Conservation (phyloP, 495 filamentous ascomycete species). For the Aspergillus egyptiacus region DNA sequence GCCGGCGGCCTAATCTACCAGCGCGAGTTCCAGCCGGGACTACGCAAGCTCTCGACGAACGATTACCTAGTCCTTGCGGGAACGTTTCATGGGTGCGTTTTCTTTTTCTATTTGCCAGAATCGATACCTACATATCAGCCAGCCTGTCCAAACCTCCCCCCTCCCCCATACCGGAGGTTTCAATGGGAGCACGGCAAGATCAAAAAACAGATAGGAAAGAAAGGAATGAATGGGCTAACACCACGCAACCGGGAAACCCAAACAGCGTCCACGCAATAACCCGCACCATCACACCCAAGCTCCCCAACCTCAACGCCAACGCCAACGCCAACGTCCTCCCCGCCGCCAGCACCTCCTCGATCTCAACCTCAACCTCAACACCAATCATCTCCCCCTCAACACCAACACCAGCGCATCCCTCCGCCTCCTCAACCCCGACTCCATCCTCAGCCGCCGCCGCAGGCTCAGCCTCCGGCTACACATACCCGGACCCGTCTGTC, state of each 20-base stretch:
- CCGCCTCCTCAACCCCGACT: conserved; percentile 21
- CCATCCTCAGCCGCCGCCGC: conserved; percentile 12
- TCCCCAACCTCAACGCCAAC: conserved; percentile 18
- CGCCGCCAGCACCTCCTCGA: conserved; percentile 26
- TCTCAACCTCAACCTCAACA: conserved; percentile 34
- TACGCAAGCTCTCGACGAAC: conserved; percentile 84
- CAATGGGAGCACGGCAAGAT: too few species aligned
- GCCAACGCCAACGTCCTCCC: conserved; percentile 22
- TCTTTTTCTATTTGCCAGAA: neutral
- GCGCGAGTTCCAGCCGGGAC: conserved; percentile 75
- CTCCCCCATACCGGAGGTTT: too few species aligned
- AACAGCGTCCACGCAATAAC: conserved; percentile 84
- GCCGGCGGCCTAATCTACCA: conserved; percentile 95
- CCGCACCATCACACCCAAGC: conserved; percentile 62
- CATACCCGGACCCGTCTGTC: conserved; percentile 48
- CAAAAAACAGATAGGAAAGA: too few species aligned
- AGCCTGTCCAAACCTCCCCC: too few species aligned
- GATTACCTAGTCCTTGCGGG: conserved; percentile 96
- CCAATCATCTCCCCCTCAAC: conserved; percentile 16
- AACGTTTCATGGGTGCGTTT: conserved; percentile 81
- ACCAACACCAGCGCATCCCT: conserved; percentile 22
- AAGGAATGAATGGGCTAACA: neutral
- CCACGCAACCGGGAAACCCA: neutral
- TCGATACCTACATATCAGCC: too few species aligned
- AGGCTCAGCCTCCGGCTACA: conserved; percentile 26